Evolutionary conservation across 2,329 filamentous ascomycete species (phyloP), one percentile per base, ranked within the genome.

Genomic region (Drechslerella coelobrocha): DNA sequence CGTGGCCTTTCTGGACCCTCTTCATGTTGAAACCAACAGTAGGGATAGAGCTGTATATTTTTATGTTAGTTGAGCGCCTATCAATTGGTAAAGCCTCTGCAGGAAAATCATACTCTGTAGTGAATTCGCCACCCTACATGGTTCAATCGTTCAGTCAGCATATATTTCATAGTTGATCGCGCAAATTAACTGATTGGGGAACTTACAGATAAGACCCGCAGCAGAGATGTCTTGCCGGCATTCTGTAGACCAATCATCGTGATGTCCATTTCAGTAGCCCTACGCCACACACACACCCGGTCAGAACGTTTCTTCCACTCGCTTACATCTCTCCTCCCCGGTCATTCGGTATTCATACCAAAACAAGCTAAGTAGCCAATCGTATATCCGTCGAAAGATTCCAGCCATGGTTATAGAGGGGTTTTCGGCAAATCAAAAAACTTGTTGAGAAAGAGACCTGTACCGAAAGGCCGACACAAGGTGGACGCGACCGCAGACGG

Each of bases 21-120:
- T 97, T 97, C 88, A 97, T 96, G 81, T 97, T 99, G 84, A 97
- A 97, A 74, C 94, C 94, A 77, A 99, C 93, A 14, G 94, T 99
- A 72, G 94, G 94, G 79, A 97, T 97, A 75, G 93, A 96, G 83
- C 93, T 97, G 82, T 78, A 81, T 75, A 77, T 78, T 75, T 77
- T 75, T 53, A 48, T 47, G 24, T 63, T 27, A 60, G 45, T 43
- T 14, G 39, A 66, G 37, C 47, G 68, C 39, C 39, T 26, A 52
- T 39, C 41, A 9, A 55, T 48, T 39, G 56, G 59, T 45, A 19
- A 45, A 37, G 53, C 41, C 41, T 65, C 52, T 48, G 54, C 48
- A 41, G 48, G 21, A 60, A 29, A 17, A 29, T 19, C 91, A 84
- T 92, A 97, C 92, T 99, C 94, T 81, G 97, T 89, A 74, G 93